Base-by-base conservation (phyloP, 2,329 filamentous ascomycete genomes). In the Xylariaceae sp. region DNA sequence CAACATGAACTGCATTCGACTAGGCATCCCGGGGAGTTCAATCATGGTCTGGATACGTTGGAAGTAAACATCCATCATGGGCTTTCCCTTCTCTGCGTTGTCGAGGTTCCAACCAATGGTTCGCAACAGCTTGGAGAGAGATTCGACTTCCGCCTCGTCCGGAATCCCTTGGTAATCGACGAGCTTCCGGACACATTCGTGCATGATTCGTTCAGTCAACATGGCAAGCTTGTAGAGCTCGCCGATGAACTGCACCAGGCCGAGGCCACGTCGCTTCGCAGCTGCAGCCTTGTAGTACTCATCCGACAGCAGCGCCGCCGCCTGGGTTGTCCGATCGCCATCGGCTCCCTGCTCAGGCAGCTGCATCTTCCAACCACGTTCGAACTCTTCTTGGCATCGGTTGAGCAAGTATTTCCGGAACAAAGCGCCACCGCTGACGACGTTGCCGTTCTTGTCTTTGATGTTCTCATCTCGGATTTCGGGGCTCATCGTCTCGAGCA, bases 341-440 rank as follows among this genome's bases (percentile, higher is more conserved):
- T 94, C 87, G 45, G 69, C 62, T 30, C 83, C 81, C 62, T 34
- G 30, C 21, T 47, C 75, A 16, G 88, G 87, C 31, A 96, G 71
- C 60, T 94, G 88, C 57, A 85, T 70, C 66, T 94, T 88, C 92
- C 92, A 98, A 51, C 92, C 92, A 55, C 88, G 88, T 72, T 98
- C 90, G 60, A 98, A 98, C 63, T 98, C 92, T 61, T 97, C 89
- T 66, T 98, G 92, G 65, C 92, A 98, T 55, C 92, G 81, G 73
- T 97, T 98, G 60, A 98, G 84, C 23, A 98, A 77, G 64, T 98
- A 98, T 69, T 98, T 98, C 57, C 92, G 80, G 87, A 98, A 98
- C 19, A 98, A 72, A 51, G 85, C 88, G 54, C 92, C 92, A 54
- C 92, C 92, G 51, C 84, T 86, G 51, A 97, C 89, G 40, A 94